Evolutionary conservation across 495 filamentous ascomycete genomes (phyloP).

Genomic region (Podospora sp.): DNA sequence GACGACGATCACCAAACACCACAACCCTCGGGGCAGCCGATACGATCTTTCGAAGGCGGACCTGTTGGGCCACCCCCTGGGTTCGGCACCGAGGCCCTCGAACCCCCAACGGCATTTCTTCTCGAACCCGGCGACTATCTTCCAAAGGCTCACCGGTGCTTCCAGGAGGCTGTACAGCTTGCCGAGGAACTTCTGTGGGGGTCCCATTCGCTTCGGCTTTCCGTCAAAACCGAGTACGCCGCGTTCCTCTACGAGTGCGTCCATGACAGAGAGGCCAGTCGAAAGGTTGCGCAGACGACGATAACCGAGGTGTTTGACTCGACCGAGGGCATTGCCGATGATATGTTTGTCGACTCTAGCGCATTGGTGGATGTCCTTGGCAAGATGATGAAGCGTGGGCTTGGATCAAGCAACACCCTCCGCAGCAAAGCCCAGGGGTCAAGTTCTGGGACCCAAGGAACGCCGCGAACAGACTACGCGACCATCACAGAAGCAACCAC

Average conservation of each 20-base stretch:
- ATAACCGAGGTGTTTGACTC: slow-evolving; percentile 91
- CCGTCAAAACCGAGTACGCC: slow-evolving; percentile 89
- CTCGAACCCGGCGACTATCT: slow-evolving; percentile 82
- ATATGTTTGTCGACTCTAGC: slow-evolving; percentile 78
- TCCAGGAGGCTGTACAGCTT: slow-evolving; percentile 73
- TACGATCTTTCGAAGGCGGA: slow-evolving; percentile 49
- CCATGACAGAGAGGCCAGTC: slow-evolving; percentile 73
- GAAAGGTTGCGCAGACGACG: slow-evolving; percentile 75
- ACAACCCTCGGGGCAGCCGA: slow-evolving; percentile 44
- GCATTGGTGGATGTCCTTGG: slow-evolving; percentile 73
- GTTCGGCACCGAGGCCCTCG: slow-evolving; percentile 53
- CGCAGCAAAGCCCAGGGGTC: slow-evolving; percentile 34
- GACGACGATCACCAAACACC: slow-evolving; percentile 30
- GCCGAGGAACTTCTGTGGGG: slow-evolving; percentile 77
- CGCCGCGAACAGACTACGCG: slow-evolving; percentile 23
- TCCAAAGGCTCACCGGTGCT: slow-evolving; percentile 75
- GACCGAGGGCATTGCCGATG: slow-evolving; percentile 88
- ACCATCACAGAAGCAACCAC: slow-evolving; percentile 7
- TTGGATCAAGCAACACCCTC: slow-evolving; percentile 40
- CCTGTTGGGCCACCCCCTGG: slow-evolving; percentile 54
- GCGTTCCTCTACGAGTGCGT: slow-evolving; percentile 95
- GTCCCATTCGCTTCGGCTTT: slow-evolving; percentile 85
- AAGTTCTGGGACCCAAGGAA: slow-evolving; percentile 32
- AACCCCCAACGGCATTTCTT: slow-evolving; percentile 66
- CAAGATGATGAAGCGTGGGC: slow-evolving; percentile 74